Percentiles rank a stretch among this genome's conserved stretches.
These are phyloP conservation scores for Phytophthora pisi DNA, from an alignment of 352 stramenopile species.

Conservation along the genomic window DNA sequence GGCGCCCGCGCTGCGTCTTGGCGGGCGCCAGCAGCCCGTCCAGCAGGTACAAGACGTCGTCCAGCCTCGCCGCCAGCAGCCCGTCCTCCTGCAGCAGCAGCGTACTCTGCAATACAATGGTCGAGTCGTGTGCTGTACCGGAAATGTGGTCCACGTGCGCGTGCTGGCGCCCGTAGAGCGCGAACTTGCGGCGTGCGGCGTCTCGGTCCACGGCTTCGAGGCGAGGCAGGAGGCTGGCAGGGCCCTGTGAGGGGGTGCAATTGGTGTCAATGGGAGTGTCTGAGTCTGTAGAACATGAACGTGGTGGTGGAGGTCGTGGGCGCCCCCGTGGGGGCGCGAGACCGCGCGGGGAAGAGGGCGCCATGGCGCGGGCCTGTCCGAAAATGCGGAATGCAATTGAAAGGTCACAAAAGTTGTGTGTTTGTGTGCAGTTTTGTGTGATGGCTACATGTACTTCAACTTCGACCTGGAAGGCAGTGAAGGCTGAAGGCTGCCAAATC, in stretches of 20 bases:
- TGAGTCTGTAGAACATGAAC: conserved; percentile 2
- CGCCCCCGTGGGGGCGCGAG: too few relatives aligned
- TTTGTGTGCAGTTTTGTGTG: not conserved
- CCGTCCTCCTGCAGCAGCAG: conserved; percentile 70
- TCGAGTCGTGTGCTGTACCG: conserved; percentile 8
- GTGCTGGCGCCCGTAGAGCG: conserved; percentile 56
- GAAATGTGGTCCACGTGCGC: conserved; percentile 39
- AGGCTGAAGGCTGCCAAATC: too few relatives aligned
- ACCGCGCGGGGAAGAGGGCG: conserved; percentile 18
- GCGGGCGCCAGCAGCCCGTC: conserved; percentile 46
- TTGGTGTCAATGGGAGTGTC: not conserved
- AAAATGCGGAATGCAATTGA: not conserved
- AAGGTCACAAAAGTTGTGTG: not conserved
- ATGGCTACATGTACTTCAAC: not conserved
- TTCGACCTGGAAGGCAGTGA: not conserved
- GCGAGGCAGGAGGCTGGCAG: conserved; percentile 14
- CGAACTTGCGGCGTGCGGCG: conserved; percentile 47
- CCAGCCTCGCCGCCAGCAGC: conserved; percentile 48
- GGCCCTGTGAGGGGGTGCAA: not conserved
- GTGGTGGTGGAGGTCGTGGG: not conserved
- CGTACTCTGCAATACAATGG: conserved; percentile 45
- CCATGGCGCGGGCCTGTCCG: conserved; percentile 8
- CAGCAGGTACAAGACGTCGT: conserved; percentile 67
- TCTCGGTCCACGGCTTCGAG: conserved; percentile 32
- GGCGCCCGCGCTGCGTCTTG: conserved; percentile 2